phyloP scores from a whole-genome alignment of 2,329 filamentous ascomycete genomes.

The Chaetomiaceae sp. region DNA sequence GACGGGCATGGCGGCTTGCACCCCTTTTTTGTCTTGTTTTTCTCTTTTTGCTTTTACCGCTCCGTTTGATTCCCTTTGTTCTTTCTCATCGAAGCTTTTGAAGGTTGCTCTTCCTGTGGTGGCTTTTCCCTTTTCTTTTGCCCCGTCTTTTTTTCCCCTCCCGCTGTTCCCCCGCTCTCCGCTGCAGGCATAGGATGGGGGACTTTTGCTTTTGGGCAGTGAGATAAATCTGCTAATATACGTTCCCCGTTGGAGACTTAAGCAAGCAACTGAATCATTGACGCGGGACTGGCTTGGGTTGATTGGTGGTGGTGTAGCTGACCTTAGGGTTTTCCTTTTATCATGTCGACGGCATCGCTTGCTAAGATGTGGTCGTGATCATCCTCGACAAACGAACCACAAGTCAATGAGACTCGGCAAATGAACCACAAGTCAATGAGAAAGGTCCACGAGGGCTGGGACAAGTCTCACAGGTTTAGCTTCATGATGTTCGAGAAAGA shows the following conservation, averaged over 20 bases:
- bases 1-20: too few relatives aligned
- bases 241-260: slow-evolving; percentile 2
- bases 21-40: slow-evolving; percentile 6
- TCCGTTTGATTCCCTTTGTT: background rate
- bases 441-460: too few relatives aligned
- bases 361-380: too few relatives aligned
- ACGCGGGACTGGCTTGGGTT: too few relatives aligned
- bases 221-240: slow-evolving; percentile 17
- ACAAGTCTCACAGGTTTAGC: too few relatives aligned
- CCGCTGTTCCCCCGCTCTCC: background rate
- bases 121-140: slow-evolving; percentile 9
- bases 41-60: background rate
- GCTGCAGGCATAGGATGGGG: slow-evolving; percentile 7
- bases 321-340: too few relatives aligned
- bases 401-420: too few relatives aligned
- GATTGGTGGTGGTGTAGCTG: too few relatives aligned
- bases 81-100: background rate
- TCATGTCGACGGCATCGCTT: too few relatives aligned
- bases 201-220: slow-evolving; percentile 10
- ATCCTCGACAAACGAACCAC: too few relatives aligned
- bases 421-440: too few relatives aligned
- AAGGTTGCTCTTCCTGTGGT: background rate
- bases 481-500: too few relatives aligned
- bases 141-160: background rate
- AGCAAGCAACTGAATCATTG: background rate